These are phyloP conservation scores for Boletus barrowsii DNA, from an alignment of 768 basidiomycete genomes.

Conservation along the genomic window DNA sequence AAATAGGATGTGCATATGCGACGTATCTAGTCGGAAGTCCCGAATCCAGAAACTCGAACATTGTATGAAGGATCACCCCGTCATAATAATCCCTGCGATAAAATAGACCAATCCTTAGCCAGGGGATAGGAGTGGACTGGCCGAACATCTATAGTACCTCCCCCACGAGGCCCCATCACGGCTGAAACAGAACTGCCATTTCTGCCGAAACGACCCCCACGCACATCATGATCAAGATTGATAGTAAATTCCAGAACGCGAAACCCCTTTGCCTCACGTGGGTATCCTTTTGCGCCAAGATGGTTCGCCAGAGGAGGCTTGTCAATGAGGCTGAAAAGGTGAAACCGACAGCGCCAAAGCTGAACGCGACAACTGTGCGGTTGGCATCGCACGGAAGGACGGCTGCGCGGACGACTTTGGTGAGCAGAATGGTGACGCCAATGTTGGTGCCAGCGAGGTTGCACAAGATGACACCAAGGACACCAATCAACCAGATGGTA, in stretches of 20 bases:
- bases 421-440: slow-evolving; percentile 85
- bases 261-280: slow-evolving; percentile 59
- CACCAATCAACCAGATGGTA: slow-evolving; percentile 64
- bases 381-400: slow-evolving; percentile 31
- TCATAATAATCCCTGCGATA: too few species aligned
- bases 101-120: too few species aligned
- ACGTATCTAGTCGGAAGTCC: too few species aligned
- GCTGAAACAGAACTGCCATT: slow-evolving; percentile 54
- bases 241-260: slow-evolving; percentile 67
- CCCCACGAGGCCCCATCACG: not conserved
- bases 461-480: slow-evolving; percentile 71
- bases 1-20: too few species aligned
- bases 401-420: slow-evolving; percentile 38
- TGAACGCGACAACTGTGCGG: slow-evolving; percentile 52
- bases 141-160: too few species aligned
- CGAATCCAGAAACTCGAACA: too few species aligned
- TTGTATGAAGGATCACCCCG: too few species aligned
- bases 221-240: slow-evolving; percentile 60
- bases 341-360: too few species aligned
- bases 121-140: too few species aligned
- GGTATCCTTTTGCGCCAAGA: slow-evolving; percentile 73
- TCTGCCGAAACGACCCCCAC: slow-evolving; percentile 73
- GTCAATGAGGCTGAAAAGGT: too few species aligned
- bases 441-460: slow-evolving; percentile 89
- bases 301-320: slow-evolving; percentile 61